These are phyloP conservation scores for Podaxis sp. DNA, from an alignment of 768 basidiomycete species.

Conservation along the genomic window DNA sequence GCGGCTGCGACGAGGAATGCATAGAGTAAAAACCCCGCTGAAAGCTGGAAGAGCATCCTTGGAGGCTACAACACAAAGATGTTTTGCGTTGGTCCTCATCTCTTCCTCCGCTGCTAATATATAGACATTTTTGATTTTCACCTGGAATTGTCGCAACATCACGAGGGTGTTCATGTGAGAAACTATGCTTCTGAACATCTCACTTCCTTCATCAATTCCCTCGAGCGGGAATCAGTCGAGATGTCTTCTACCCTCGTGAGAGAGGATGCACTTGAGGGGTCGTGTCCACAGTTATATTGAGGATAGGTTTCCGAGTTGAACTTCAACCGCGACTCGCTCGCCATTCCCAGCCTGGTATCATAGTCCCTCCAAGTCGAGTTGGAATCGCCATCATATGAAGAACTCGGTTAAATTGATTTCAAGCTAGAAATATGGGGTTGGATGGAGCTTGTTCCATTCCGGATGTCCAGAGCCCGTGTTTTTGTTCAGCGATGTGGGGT, in stretches of 20 bases:
- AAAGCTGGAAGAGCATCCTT: constrained; percentile 17
- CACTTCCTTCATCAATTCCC: neutral
- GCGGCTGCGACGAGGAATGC: constrained; percentile 17
- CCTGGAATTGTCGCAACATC: neutral
- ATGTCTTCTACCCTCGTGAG: neutral
- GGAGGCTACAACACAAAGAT: neutral
- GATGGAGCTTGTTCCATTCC: neutral
- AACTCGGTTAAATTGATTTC: neutral
- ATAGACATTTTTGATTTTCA: neutral
- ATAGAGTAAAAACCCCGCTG: constrained; percentile 15
- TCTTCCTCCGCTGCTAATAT: neutral
- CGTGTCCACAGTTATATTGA: neutral
- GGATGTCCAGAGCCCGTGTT: neutral
- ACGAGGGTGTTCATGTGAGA: neutral
- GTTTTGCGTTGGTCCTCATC: neutral
- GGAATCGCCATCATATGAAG: neutral
- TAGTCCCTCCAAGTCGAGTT: too few relatives aligned
- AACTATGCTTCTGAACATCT: neutral
- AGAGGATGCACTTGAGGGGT: neutral
- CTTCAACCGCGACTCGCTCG: too few relatives aligned
- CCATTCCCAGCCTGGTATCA: too few relatives aligned
- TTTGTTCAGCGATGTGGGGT: neutral
- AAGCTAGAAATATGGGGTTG: neutral
- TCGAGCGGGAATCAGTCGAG: neutral
- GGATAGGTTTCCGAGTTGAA: too few relatives aligned